Percentiles rank a stretch among this genome's conserved stretches.
phyloP scores from a whole-genome alignment of 108 stramenopile species.

The Hondaea fermentalgiana region DNA sequence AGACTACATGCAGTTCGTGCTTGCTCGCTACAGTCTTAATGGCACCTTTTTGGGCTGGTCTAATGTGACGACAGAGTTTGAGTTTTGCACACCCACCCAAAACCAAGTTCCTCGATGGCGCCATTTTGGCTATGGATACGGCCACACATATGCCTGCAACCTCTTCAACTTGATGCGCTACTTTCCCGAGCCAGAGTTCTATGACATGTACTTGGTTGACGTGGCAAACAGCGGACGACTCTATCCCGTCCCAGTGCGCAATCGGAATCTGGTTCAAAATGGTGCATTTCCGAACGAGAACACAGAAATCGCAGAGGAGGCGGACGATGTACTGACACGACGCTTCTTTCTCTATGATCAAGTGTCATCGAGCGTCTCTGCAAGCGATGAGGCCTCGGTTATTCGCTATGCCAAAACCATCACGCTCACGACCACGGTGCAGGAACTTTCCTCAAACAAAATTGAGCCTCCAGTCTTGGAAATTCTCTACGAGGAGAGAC shows the following conservation, averaged over 20 bases:
- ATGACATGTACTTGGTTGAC: constrained; percentile 63
- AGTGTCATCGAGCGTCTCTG: constrained; percentile 20
- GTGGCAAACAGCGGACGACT: constrained; percentile 25
- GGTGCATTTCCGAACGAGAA: constrained; percentile 47
- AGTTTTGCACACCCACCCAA: constrained; percentile 41
- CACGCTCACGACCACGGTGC: constrained; percentile 36
- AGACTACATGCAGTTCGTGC: constrained; percentile 34
- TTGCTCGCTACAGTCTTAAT: constrained; percentile 55
- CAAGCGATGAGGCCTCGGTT: constrained; percentile 36
- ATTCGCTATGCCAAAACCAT: constrained; percentile 56
- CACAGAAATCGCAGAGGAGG: constrained; percentile 27
- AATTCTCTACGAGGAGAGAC: constrained; percentile 51
- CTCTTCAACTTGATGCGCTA: constrained; percentile 32
- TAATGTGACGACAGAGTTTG: constrained; percentile 52
- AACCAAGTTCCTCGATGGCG: constrained; percentile 32
- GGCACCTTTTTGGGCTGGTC: constrained; percentile 59
- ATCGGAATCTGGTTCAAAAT: constrained; percentile 34
- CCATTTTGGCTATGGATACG: constrained; percentile 44
- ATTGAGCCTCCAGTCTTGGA: constrained; percentile 56
- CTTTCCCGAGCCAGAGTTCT: constrained; percentile 50
- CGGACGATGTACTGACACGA: constrained; percentile 54
- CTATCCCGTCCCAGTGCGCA: constrained; percentile 56
- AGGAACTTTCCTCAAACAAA: constrained; percentile 31
- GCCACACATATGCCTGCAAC: constrained; percentile 42
- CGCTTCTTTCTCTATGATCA: constrained; percentile 66